phyloP scores from a whole-genome alignment of 169 alveolate genomes.

The Plasmodium sp. region DNA sequence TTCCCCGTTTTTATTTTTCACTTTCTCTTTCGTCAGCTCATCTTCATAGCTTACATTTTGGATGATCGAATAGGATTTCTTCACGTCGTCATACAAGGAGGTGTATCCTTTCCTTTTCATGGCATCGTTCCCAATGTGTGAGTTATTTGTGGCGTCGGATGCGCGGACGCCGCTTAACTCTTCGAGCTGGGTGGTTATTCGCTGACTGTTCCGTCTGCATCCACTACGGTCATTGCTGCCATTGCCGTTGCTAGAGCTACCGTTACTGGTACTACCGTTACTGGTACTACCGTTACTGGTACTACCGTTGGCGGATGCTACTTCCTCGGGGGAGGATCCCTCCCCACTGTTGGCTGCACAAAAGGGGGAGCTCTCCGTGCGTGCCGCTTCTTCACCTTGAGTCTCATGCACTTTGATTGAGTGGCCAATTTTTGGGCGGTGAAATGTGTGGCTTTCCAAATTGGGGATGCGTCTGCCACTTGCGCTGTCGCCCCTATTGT shows the following conservation, averaged over 20 bases:
- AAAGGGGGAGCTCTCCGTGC: background rate
- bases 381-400: background rate
- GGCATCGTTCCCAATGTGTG: background rate
- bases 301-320: background rate
- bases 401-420: background rate
- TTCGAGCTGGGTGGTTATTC: background rate
- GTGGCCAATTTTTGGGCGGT: background rate
- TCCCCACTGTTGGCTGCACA: background rate
- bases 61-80: background rate
- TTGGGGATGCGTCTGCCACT: background rate
- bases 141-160: background rate
- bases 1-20: background rate
- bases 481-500: background rate
- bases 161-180: background rate
- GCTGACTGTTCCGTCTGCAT: background rate
- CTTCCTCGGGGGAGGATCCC: background rate
- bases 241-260: background rate
- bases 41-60: background rate
- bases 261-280: background rate
- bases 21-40: background rate
- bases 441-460: background rate
- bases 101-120: background rate
- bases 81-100: constrained; percentile 1
- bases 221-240: background rate
- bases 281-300: background rate